Evolutionary conservation across 768 basidiomycete species (phyloP), one percentile per base, ranked within the genome.

Genomic region (Mycena galopus): DNA sequence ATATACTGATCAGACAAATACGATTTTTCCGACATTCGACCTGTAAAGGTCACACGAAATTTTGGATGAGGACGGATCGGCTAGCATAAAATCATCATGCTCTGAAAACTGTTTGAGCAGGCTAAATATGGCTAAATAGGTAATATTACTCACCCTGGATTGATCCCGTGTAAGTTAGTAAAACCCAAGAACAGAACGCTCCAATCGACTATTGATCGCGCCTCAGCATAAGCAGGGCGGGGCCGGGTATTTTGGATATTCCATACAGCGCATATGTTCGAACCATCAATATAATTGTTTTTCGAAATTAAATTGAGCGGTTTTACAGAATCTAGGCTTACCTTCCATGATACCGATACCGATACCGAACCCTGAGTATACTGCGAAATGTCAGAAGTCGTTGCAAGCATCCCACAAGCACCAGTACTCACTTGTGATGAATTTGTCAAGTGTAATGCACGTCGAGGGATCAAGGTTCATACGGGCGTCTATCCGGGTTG

Each of bases 191-290:
- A 51, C 23, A 9, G 4, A 59, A 19, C 6, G 65, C 66, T 14
- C 16, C 66, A 16, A 64, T 62, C 21, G n/a, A 21, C 66, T 72
- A 9, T 29, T 35, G 4, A 55, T 53, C n/a, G n/a, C n/a, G n/a
- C n/a, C n/a, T n/a, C n/a, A n/a, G n/a, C n/a, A n/a, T n/a, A n/a
- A n/a, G n/a, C n/a, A n/a, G n/a, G n/a, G 33, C 35, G 16, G 35
- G 35, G 10, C 50, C 19, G 56, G 17, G 16, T 59, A 42, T 72
- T 29, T 64, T 67, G 6, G 71, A 59, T 33, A 55, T 11, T 10
- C 44, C 71, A 16, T 67, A 72, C 3, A 67, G 27, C 14, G 71
- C 71, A 12, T 68, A 72, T 6, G 71, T 72, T 7, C 71, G 71
- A 16, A 59, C 23, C 66, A 64, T 72, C 23, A 72, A 10, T 44